Base-by-base conservation (phyloP, 2,329 filamentous ascomycete species). In the Botrytis pseudocinerea region DNA sequence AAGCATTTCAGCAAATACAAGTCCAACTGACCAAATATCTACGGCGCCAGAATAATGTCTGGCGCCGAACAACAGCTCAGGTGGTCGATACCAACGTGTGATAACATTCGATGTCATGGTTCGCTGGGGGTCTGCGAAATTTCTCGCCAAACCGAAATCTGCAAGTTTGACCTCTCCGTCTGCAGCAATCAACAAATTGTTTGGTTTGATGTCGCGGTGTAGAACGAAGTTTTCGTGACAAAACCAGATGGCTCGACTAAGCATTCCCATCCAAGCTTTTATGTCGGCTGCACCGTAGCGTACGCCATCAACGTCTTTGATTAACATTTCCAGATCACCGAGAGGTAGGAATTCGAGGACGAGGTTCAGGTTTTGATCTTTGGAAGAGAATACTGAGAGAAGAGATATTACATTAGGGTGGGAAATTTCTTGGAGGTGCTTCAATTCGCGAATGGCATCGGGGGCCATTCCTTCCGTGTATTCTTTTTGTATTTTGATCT, bases 261-360 rank as follows among this genome's bases (percentile, higher is more conserved):
- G 88, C 96, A 98, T 98, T 76, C 93, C 93, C 91, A 98, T 97
- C 96, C 96, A 99, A 25, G 94, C 92, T 82, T 99, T 99, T 82
- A 98, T 94, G 82, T 99, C 96, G 28, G 93, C 92, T 18, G 90
- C 89, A 75, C 93, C 93, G 82, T 98, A 98, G 71, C 90, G 89
- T 64, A 98, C 91, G 71, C 85, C 85, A 63, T 91, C 88, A 44
- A 88, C 90, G 83, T 98, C 95, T 82, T 93, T 93, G 82, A 97
- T 97, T 74, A 99, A 89, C 87, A 95, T 94, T 83, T 98, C 94
- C 42, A 99, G 88, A 83, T 99, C 96, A 76, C 96, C 95, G n/a
- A 93, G 89, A 0, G 95, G 95, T 6, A 98, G 87, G 82, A 92
- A 97, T 83, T 99, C 96, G 78, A 99, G 90, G 38, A 99, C 96